Evolutionary conservation across 192 early-diverging fungal species (phyloP).

Genomic region (Mortierella claussenii): DNA sequence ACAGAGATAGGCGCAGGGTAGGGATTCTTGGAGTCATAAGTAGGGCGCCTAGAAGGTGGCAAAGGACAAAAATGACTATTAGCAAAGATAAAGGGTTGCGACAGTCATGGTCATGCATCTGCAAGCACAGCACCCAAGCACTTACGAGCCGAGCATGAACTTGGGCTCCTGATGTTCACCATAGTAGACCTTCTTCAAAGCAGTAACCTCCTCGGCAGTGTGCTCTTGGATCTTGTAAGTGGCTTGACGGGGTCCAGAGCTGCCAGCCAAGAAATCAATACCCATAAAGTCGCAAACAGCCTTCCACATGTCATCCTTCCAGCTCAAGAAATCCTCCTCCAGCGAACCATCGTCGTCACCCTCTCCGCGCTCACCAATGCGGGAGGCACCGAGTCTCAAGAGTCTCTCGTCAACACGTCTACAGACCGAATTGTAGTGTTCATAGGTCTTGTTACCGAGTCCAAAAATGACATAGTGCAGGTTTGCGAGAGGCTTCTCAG

Average conservation of each 20-base stretch:
- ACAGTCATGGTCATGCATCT: not conserved
- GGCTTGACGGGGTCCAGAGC: slow-evolving; percentile 52
- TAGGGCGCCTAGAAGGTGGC: slow-evolving; percentile 44
- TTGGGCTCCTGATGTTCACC: slow-evolving; percentile 62
- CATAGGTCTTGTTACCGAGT: slow-evolving; percentile 92
- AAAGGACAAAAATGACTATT: slow-evolving; percentile 20
- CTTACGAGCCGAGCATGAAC: slow-evolving; percentile 53
- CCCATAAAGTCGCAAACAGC: slow-evolving; percentile 79
- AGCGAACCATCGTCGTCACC: slow-evolving; percentile 97
- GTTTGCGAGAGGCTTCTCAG: slow-evolving; percentile 62
- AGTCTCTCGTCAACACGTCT: slow-evolving; percentile 76
- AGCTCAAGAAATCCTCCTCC: slow-evolving; percentile 96
- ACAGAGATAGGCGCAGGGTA: slow-evolving; percentile 74
- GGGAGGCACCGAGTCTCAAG: slow-evolving; percentile 75
- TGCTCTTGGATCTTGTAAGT: slow-evolving; percentile 68
- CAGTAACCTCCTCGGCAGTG: slow-evolving; percentile 29
- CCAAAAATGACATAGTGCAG: slow-evolving; percentile 81
- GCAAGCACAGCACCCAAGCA: not conserved
- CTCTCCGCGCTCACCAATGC: slow-evolving; percentile 85
- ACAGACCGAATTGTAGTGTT: slow-evolving; percentile 89
- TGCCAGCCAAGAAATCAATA: slow-evolving; percentile 61
- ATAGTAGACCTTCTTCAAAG: slow-evolving; percentile 56
- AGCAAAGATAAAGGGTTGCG: not conserved
- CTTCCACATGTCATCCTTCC: slow-evolving; percentile 91
- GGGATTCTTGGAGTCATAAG: slow-evolving; percentile 91